Evolutionary conservation across 2,329 filamentous ascomycete genomes (phyloP).

Genomic region (Aspergillus udagawae): DNA sequence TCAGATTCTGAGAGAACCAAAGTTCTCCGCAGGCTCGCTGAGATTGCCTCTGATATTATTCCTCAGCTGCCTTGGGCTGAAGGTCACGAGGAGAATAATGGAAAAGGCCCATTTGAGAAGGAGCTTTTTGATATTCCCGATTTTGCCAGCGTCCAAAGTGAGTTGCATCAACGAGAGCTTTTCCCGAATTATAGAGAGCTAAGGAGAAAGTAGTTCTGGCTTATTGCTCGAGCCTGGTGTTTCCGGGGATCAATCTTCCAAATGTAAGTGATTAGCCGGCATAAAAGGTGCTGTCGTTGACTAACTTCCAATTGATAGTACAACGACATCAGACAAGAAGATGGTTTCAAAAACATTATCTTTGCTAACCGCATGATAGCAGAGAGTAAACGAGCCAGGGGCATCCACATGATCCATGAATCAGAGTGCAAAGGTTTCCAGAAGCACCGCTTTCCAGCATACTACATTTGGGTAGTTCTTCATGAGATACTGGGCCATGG

Average conservation of each 20-base stretch:
- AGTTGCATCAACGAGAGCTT: not conserved
- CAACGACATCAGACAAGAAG: constrained; percentile 72
- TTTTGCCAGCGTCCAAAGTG: constrained; percentile 15
- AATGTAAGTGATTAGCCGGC: constrained; percentile 41
- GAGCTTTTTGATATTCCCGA: constrained; percentile 20
- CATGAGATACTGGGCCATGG: constrained; percentile 63
- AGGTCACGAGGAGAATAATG: constrained; percentile 24
- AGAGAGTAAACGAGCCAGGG: constrained; percentile 11
- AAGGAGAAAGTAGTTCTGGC: constrained; percentile 34
- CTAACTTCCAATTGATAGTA: constrained; percentile 39
- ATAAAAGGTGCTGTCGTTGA: not conserved
- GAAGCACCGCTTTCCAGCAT: constrained; percentile 10
- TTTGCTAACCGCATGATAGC: constrained; percentile 50
- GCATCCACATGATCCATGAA: constrained; percentile 10
- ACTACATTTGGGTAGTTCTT: constrained; percentile 28
- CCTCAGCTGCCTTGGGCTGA: constrained; percentile 27
- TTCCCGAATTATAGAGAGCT: not conserved
- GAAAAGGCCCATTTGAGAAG: constrained; percentile 32
- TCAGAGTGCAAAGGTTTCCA: constrained; percentile 7
- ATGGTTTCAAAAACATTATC: constrained; percentile 85
- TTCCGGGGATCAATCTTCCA: constrained; percentile 43
- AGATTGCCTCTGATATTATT: constrained; percentile 6
- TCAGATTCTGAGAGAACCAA: constrained; percentile 19
- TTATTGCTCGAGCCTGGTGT: constrained; percentile 44
- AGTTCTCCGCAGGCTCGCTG: constrained; percentile 12